Base-by-base conservation (phyloP, 495 filamentous ascomycete genomes). In the Tuber brumale region DNA sequence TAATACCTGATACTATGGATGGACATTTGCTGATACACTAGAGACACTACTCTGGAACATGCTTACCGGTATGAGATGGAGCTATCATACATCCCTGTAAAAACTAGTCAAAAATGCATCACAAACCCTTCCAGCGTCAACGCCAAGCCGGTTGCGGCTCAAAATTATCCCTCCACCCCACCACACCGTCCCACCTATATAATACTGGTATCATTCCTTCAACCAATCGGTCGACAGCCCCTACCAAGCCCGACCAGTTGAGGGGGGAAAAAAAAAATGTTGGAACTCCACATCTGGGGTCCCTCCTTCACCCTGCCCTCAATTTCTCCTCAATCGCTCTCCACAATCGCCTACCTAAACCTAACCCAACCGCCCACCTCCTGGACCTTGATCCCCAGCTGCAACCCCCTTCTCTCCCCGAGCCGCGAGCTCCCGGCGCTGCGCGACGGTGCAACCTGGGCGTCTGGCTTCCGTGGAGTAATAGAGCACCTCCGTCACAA, bases 201-300 rank as follows among this genome's bases (percentile, higher is more conserved):
- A 3, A 6, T 41, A 41, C 39, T 41, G n/a, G n/a, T n/a, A n/a
- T 39, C 37, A 77, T 69, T 39, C n/a, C 35, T 72, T 19, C 70
- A 35, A 14, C 70, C 70, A 8, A 72, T 45, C 4, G 57, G 27
- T 35, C 70, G 4, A 72, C 12, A 27, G 23, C 8, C 48, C 23
- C 70, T 12, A 21, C 39, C 70, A n/a, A 71, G 6, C 14, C 35
- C 14, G 23, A n/a, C 43, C 31, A 43, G 31, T 43, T n/a, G n/a
- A 27, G 71, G 16, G 27, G 31, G 12, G 27, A 75, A 45, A 18
- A 27, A 77, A 41, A 78, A 41, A 42, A 83, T 90, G 76, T 86
- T 97, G 21, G 90, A 94, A 87, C 89, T 98, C 57, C 92, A 97
- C 83, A 88, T 97, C 77, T 97, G 93, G 93, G 94, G 95, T 61